Conservation (phyloP, 2,329 filamentous ascomycete species). For the Capronia americana region DNA sequence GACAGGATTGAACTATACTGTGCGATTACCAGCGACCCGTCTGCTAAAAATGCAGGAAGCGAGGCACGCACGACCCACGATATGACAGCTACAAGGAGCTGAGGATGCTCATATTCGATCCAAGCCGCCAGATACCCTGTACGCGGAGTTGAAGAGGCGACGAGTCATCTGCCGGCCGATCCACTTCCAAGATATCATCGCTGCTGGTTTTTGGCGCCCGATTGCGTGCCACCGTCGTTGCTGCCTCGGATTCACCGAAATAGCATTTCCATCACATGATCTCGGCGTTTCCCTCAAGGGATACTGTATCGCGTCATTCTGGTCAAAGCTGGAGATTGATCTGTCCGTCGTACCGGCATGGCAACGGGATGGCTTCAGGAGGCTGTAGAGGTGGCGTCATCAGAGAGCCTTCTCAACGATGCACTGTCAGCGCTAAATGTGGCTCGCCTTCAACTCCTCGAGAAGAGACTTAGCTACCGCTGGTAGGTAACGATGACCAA, state of each 20-base stretch:
- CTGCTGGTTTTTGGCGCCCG: neutral
- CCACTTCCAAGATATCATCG: neutral
- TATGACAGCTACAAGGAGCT: constrained; percentile 7
- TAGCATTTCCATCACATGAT: constrained; percentile 10
- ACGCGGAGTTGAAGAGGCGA: neutral
- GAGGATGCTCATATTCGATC: constrained; percentile 13
- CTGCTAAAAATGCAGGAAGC: constrained; percentile 24
- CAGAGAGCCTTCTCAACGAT: constrained; percentile 11
- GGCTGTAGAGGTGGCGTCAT: neutral
- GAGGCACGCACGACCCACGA: constrained; percentile 14
- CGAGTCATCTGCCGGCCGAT: neutral
- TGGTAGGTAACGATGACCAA: constrained; percentile 10
- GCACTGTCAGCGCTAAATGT: constrained; percentile 13
- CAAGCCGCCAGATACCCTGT: neutral
- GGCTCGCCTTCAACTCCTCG: constrained; percentile 4
- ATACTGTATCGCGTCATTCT: constrained; percentile 17
- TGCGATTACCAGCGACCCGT: constrained; percentile 21
- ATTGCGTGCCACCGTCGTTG: neutral
- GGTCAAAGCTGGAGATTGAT: constrained; percentile 9
- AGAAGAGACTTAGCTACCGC: neutral
- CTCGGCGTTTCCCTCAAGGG: constrained; percentile 11
- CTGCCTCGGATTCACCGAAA: constrained; percentile 14
- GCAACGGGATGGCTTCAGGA: constrained; percentile 18
- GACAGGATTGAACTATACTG: constrained; percentile 2
- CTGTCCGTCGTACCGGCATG: neutral